These are phyloP conservation scores for Microbotryomycetes sp. DNA, from an alignment of 1,284 basidiomycete genomes.

Conservation along the genomic window DNA sequence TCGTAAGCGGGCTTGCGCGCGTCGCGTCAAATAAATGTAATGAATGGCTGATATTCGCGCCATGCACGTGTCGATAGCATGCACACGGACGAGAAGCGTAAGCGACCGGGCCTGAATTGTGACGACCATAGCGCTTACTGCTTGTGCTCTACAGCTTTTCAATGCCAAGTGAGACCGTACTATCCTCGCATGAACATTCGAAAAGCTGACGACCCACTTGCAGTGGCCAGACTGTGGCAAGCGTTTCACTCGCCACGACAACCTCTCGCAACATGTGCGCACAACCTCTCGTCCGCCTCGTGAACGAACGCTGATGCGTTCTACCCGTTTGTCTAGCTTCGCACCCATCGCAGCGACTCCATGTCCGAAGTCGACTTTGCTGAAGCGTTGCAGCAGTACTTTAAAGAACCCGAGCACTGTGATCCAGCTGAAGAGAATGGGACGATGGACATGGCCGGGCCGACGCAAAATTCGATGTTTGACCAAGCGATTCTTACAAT, in stretches of 20 bases:
- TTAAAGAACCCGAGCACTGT: background rate
- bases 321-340: no score
- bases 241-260: constrained; percentile 76
- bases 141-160: background rate
- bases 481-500: background rate
- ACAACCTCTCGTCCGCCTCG: no score
- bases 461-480: background rate
- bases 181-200: no score
- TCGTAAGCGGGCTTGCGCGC: no score
- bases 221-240: constrained; percentile 67
- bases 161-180: no score
- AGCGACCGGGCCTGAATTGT: no score
- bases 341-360: background rate
- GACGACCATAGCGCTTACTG: background rate
- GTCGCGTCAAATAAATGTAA: no score
- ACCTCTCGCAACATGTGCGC: constrained; percentile 47
- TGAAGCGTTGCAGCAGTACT: background rate
- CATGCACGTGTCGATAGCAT: no score
- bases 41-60: no score
- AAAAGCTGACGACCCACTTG: constrained; percentile 66
- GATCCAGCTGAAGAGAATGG: background rate
- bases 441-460: no score
- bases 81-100: constrained; percentile 76
- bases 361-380: background rate
- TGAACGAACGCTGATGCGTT: no score